phyloP scores from a whole-genome alignment of 140 eudicot species.

The Oenanthe javanica region DNA sequence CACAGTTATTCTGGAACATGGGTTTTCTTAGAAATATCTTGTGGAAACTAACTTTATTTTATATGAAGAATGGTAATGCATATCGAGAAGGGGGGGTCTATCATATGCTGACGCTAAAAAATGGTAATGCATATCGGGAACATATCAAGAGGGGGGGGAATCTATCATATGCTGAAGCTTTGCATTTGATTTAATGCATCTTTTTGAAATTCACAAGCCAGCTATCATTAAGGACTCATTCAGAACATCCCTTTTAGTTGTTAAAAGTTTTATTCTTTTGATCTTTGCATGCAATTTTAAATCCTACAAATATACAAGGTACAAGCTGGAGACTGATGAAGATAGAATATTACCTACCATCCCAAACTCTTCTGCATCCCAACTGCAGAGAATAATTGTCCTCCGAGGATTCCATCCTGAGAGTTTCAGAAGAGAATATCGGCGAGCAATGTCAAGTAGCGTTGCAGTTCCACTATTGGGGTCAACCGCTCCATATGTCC shows the following conservation, averaged over 20 bases:
- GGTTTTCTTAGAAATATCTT: neutral
- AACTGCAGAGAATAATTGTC: constrained; percentile 73
- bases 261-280: neutral
- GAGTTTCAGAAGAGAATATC: constrained; percentile 58
- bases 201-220: neutral
- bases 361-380: constrained; percentile 99
- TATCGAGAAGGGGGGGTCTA: neutral
- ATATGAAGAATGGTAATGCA: neutral
- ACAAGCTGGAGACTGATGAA: constrained; percentile 13
- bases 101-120: neutral
- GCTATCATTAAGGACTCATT: neutral
- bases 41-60: neutral
- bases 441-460: constrained; percentile 80
- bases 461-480: constrained; percentile 97
- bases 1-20: neutral
- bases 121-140: neutral
- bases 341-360: constrained; percentile 70
- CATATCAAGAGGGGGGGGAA: neutral
- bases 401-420: constrained; percentile 84
- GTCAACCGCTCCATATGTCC: constrained; percentile 99
- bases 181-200: neutral
- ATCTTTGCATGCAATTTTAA: neutral
- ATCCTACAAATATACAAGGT: neutral
- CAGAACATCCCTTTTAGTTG: too few relatives aligned
- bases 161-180: neutral